Percentiles rank a stretch among this genome's conserved stretches.
These are phyloP conservation scores for Pichia rugopelliculosa DNA, from an alignment of 805 yeast species.

Conservation along the genomic window DNA sequence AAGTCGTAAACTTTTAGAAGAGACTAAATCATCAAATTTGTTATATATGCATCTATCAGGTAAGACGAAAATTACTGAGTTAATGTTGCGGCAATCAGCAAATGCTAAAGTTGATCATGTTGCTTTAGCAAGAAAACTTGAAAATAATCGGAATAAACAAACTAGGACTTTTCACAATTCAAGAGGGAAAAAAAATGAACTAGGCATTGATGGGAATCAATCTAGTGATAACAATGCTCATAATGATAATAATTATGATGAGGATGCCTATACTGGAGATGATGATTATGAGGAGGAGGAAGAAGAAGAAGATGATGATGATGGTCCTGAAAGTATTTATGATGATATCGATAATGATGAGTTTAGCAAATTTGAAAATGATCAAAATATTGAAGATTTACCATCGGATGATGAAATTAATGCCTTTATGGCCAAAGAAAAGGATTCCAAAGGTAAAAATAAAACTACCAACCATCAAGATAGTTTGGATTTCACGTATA, in stretches of 20 bases:
- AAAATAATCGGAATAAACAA: slow-evolving; percentile 10
- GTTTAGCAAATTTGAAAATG: not conserved
- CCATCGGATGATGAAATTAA: slow-evolving; percentile 5
- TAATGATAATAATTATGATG: slow-evolving; percentile 30
- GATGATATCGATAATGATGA: slow-evolving; percentile 33
- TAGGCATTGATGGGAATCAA: slow-evolving; percentile 32
- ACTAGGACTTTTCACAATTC: too few relatives aligned
- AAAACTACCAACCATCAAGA: not conserved
- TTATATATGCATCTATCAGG: not conserved
- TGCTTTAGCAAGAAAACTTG: too few relatives aligned
- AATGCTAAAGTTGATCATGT: not conserved
- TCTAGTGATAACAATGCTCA: slow-evolving; percentile 26
- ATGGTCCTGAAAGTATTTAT: too few relatives aligned
- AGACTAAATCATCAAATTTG: not conserved
- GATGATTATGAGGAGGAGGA: slow-evolving; percentile 9
- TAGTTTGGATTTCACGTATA: not conserved
- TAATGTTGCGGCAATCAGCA: too few relatives aligned
- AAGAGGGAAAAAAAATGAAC: slow-evolving; percentile 21
- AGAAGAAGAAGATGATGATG: slow-evolving; percentile 35
- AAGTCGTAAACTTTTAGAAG: slow-evolving; percentile 1
- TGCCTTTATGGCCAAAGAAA: not conserved
- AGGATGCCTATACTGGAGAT: slow-evolving; percentile 31
- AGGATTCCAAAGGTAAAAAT: not conserved
- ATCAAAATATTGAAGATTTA: slow-evolving; percentile 6
- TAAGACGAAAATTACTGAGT: not conserved